A percentile compares a stretch with the other conserved stretches of the same genome.
Conservation (phyloP, 768 basidiomycete species). For the Filobasidium floriforme region DNA sequence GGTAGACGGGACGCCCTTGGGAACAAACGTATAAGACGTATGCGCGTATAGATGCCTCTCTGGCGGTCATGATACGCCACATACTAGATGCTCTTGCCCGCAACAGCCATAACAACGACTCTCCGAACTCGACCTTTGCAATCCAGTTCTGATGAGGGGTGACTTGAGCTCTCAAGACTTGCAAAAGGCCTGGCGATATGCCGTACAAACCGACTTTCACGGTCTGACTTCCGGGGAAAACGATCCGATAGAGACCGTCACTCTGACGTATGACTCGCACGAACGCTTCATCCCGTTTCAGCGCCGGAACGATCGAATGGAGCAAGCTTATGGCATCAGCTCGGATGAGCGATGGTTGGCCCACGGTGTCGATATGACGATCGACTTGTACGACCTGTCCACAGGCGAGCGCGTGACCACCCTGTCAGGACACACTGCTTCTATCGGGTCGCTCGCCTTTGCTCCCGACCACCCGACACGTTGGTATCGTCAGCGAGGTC, state of each 20-base stretch:
- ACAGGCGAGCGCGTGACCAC: neutral
- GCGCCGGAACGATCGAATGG: too few relatives aligned
- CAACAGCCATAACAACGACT: too few relatives aligned
- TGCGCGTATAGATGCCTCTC: too few relatives aligned
- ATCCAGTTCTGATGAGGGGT: too few relatives aligned
- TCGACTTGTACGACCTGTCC: conserved; percentile 1
- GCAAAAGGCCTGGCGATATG: conserved; percentile 6
- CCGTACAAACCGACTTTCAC: conserved; percentile 15
- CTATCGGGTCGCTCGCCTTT: neutral
- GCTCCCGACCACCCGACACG: neutral
- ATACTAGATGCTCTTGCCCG: too few relatives aligned
- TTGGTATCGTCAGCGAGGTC: neutral
- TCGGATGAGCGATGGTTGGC: conserved; percentile 1
- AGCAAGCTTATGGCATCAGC: neutral
- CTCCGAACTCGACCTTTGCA: too few relatives aligned
- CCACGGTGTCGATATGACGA: neutral
- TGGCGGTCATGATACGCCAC: too few relatives aligned
- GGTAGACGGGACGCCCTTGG: too few relatives aligned
- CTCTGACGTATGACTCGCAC: neutral
- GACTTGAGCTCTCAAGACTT: too few relatives aligned
- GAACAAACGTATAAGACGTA: too few relatives aligned
- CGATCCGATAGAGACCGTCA: neutral
- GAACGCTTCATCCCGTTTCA: conserved; percentile 10
- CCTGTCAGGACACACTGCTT: neutral
- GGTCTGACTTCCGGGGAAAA: neutral